These are phyloP conservation scores for Tuber calosporum DNA, from an alignment of 495 filamentous ascomycete genomes.

Conservation along the genomic window DNA sequence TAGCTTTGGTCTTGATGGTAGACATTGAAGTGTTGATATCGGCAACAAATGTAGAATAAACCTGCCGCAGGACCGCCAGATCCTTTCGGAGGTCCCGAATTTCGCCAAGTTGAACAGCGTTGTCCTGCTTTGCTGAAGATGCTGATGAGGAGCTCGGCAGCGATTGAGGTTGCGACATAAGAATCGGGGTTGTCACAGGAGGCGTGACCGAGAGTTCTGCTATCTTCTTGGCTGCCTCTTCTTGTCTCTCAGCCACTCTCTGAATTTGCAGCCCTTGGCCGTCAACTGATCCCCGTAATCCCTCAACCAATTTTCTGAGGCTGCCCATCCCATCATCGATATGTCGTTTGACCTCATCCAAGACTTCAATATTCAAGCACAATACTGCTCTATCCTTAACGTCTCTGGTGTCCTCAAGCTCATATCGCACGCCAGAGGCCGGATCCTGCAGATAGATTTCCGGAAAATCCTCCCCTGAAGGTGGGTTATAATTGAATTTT, in stretches of 20 bases:
- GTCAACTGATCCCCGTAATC: conserved; percentile 68
- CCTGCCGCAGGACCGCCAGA: conserved; percentile 85
- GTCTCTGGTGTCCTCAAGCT: conserved; percentile 88
- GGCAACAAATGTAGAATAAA: conserved; percentile 79
- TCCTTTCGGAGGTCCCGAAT: conserved; percentile 80
- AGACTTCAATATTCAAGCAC: conserved; percentile 84
- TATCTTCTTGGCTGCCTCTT: conserved; percentile 85
- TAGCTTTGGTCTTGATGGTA: conserved; percentile 68
- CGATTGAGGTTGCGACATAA: conserved; percentile 38
- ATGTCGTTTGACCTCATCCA: conserved; percentile 94
- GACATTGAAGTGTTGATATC: conserved; percentile 85
- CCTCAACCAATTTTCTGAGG: conserved; percentile 69
- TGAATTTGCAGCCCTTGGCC: conserved; percentile 73
- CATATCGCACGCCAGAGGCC: conserved; percentile 86
- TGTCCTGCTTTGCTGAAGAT: conserved; percentile 42
- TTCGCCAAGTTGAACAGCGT: conserved; percentile 58
- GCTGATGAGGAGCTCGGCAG: conserved; percentile 43
- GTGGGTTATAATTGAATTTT: conserved; percentile 97
- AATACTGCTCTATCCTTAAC: conserved; percentile 92
- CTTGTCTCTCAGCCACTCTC: conserved; percentile 82
- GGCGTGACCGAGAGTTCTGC: conserved; percentile 69
- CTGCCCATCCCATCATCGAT: conserved; percentile 88
- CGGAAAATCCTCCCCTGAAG: conserved; percentile 85
- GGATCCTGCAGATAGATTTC: conserved; percentile 98
- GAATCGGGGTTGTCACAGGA: conserved; percentile 44